Evolutionary conservation across 805 yeast species (phyloP), one percentile per base, ranked within the genome.

Genomic region (Wickerhamiella qilinensis): DNA sequence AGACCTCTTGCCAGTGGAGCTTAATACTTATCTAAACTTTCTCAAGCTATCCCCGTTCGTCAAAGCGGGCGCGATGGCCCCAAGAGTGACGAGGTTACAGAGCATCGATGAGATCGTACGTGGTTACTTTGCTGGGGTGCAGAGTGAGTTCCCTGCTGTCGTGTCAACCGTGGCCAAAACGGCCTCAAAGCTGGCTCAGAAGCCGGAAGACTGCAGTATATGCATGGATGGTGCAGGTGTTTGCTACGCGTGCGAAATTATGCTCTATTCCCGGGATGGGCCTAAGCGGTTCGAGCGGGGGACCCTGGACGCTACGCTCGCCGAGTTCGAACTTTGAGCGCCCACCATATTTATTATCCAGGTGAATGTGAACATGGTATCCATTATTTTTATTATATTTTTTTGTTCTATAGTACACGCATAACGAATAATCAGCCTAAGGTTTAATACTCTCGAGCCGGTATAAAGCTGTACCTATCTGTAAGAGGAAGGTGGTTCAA

Each of bases 111-210:
- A 83, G 51, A 65, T 88, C 36, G 75, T 85, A 1, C 63, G 73
- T 20, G 69, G 74, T 36, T 88, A 88, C 56, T 83, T 83, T 48
- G 67, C 63, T 22, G 65, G 67, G 25, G 72, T 86, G 19, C 94
- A 83, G 50, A 66, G 67, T 4, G 85, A 75, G 14, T 85, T 85
- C 52, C 85, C 94, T 0, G 82, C 88, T 40, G 81, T 88, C 2
- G 85, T 86, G 2, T 79, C 95, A 0, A 86, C 97, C 0, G 96
- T 88, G 17, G 85, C 85, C 12, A 77, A 82, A 46, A 85, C 94
- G 0, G 94, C 91, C 4, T 76, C 76, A 35, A 85, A 88, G 54
- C 58, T 86, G 3, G 40, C 46, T n/a, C 49, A 46, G 19, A 27
- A 31, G 11, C 35, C 47, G 2, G 53, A 50, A 33, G 37, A 33